A percentile compares a stretch with the other conserved stretches of the same genome.
Evolutionary conservation across 495 filamentous ascomycete species (phyloP).

Genomic region (Ascobolus immersus): DNA sequence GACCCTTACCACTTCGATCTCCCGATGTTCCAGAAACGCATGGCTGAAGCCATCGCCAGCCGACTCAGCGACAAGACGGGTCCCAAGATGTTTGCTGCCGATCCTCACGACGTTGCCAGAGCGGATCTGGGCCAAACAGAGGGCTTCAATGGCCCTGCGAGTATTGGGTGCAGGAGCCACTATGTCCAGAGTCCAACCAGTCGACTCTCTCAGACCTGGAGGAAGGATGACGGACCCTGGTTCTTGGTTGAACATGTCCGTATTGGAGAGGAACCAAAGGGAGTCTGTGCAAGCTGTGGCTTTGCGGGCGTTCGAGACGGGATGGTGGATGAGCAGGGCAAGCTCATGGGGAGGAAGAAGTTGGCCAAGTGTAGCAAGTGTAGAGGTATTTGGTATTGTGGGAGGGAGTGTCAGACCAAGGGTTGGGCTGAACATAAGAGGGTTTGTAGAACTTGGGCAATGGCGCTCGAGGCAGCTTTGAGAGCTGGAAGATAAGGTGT

Average conservation of each 20-base stretch:
- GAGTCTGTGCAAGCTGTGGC: conserved; percentile 6
- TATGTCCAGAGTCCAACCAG: background rate
- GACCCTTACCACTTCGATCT: conserved; percentile 5
- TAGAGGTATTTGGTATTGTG: conserved; percentile 5
- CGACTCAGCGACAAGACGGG: conserved; percentile 2
- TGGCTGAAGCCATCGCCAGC: conserved; percentile 2
- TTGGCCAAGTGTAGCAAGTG: conserved; percentile 3
- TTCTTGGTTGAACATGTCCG: background rate
- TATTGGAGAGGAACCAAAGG: background rate
- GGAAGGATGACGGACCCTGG: background rate
- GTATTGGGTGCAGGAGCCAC: background rate
- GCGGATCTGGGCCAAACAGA: background rate
- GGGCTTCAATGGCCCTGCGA: background rate
- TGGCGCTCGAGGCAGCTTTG: too few species aligned
- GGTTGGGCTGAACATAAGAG: background rate
- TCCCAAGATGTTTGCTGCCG: conserved; percentile 2
- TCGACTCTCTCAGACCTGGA: background rate
- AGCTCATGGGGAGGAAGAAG: too few species aligned
- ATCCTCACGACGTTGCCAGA: too few species aligned
- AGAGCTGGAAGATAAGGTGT: too few species aligned
- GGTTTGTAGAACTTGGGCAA: too few species aligned
- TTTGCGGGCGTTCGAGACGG: too few species aligned
- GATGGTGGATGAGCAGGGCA: too few species aligned
- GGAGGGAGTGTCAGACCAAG: conserved; percentile 2
- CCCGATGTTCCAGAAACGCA: background rate